These are phyloP conservation scores for Astrothelium macrocarpum DNA, from an alignment of 495 filamentous ascomycete species.

Conservation along the genomic window DNA sequence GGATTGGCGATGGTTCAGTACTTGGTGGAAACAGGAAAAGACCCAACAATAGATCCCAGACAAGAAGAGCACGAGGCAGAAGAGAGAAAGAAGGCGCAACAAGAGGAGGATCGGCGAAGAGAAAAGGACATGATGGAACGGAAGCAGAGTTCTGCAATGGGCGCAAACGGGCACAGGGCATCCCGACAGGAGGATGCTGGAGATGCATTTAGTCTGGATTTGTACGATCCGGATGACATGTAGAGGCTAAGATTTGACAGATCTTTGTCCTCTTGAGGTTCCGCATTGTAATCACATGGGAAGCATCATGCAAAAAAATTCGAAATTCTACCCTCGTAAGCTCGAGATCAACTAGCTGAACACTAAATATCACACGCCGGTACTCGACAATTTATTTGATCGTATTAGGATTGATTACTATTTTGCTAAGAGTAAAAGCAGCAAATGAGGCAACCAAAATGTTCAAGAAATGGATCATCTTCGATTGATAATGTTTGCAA, in stretches of 20 bases:
- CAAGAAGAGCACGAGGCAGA: conserved; percentile 36
- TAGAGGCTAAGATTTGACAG: neutral
- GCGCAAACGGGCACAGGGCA: neutral
- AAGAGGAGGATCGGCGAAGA: conserved; percentile 29
- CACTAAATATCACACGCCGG: too few relatives aligned
- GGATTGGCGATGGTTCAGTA: conserved; percentile 50
- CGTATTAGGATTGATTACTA: too few relatives aligned
- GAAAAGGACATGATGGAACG: neutral
- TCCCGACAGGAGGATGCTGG: neutral
- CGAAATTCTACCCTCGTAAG: too few relatives aligned
- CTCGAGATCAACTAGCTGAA: too few relatives aligned
- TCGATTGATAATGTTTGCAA: too few relatives aligned
- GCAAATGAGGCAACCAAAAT: too few relatives aligned
- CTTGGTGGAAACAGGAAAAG: conserved; percentile 47
- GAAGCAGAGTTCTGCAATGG: neutral
- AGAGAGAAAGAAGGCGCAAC: conserved; percentile 34
- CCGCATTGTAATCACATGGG: too few relatives aligned
- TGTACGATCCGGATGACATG: neutral
- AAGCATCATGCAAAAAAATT: too few relatives aligned
- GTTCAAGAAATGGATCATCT: too few relatives aligned
- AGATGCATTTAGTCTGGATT: neutral
- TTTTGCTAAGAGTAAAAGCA: too few relatives aligned
- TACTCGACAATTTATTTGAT: too few relatives aligned
- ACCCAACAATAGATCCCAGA: conserved; percentile 44
- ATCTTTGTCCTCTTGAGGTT: neutral